Evolutionary conservation across 75 land plant genomes (phyloP).

Genomic region (Isoetes taiwanensis): DNA sequence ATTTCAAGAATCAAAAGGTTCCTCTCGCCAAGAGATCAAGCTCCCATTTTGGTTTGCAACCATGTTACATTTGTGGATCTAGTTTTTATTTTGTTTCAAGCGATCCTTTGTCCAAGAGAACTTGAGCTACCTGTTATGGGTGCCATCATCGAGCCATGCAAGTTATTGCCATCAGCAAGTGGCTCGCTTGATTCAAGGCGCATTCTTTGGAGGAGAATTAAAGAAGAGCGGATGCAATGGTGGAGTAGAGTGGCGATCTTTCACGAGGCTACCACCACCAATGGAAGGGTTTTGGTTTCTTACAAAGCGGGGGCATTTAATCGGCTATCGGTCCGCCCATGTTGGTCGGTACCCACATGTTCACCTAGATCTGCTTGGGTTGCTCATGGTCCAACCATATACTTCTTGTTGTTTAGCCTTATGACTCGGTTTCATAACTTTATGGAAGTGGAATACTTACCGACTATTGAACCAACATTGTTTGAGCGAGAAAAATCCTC

Average conservation of each 20-base stretch:
- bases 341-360: conserved; percentile 3
- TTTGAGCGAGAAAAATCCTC: background rate
- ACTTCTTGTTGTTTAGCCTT: background rate
- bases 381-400: background rate
- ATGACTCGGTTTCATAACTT: conserved; percentile 1
- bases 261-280: conserved; percentile 3
- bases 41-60: conserved; percentile 2
- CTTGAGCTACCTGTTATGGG: background rate
- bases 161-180: conserved; percentile 1
- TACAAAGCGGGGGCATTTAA: background rate
- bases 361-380: conserved; percentile 1
- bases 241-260: conserved; percentile 3
- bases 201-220: background rate
- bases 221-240: background rate
- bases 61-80: conserved; percentile 8
- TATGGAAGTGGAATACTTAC: conserved; percentile 3
- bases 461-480: background rate
- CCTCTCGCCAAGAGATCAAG: background rate
- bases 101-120: background rate
- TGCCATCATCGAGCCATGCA: conserved; percentile 8
- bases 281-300: background rate
- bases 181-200: background rate
- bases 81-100: background rate
- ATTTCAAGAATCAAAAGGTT: background rate
- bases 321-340: conserved; percentile 2